These are phyloP conservation scores for Garcia nutans DNA, from an alignment of 345 rosid species.

Conservation along the genomic window DNA sequence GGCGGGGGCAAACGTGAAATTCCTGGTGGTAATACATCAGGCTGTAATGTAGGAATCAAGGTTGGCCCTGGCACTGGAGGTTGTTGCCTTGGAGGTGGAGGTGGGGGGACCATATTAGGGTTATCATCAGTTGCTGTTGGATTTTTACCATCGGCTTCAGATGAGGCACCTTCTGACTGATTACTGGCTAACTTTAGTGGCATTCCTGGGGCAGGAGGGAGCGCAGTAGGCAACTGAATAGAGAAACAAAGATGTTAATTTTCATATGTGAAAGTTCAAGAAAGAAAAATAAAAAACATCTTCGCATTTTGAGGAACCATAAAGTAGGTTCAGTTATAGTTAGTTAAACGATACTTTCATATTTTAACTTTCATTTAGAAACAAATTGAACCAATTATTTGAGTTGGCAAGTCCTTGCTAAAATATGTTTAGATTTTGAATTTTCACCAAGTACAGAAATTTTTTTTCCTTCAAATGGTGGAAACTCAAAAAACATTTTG, in stretches of 20 bases:
- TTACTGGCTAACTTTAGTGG: conserved; percentile 41
- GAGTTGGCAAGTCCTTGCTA: background rate
- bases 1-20: conserved; percentile 74
- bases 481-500: background rate
- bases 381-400: background rate
- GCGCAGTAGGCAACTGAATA: conserved; percentile 44
- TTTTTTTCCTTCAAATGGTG: background rate
- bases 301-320: too few relatives aligned
- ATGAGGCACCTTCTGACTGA: conserved; percentile 44
- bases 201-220: conserved; percentile 60
- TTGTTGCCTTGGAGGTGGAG: conserved; percentile 72
- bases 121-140: conserved; percentile 42
- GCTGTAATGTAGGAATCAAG: conserved; percentile 43
- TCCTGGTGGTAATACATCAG: conserved; percentile 69
- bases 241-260: background rate
- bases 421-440: background rate
- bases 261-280: too few relatives aligned
- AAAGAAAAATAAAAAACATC: background rate
- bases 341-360: background rate
- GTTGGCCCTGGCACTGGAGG: conserved; percentile 49
- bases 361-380: background rate
- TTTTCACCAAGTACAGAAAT: background rate
- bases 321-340: background rate
- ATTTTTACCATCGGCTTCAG: conserved; percentile 47
- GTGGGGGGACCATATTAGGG: conserved; percentile 68